Evolutionary conservation across 371 early-diverging fungal species (phyloP).

Genomic region (Actinomortierella ambigua): DNA sequence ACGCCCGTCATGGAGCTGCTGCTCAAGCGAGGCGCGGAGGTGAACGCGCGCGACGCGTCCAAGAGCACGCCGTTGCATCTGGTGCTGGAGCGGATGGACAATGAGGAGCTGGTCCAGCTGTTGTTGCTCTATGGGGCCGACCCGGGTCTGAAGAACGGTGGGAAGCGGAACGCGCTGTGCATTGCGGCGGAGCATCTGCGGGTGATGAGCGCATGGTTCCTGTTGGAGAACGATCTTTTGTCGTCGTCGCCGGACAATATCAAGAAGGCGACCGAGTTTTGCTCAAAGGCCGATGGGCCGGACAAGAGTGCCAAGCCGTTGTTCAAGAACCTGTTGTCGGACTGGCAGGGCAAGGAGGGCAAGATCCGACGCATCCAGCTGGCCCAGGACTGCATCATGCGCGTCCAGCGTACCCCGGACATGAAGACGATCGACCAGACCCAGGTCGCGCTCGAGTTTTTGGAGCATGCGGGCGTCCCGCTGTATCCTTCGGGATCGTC

Average conservation of each 20-base stretch:
- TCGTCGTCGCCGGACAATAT: slow-evolving; percentile 33
- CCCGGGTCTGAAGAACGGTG: slow-evolving; percentile 34
- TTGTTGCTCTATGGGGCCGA: slow-evolving; percentile 42
- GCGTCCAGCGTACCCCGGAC: slow-evolving; percentile 38
- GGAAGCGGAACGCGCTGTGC: slow-evolving; percentile 34
- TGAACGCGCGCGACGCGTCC: slow-evolving; percentile 26
- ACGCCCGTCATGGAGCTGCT: slow-evolving; percentile 38
- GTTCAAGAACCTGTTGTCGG: slow-evolving; percentile 45
- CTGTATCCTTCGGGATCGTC: background rate
- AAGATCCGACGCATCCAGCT: slow-evolving; percentile 35
- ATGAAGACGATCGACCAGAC: slow-evolving; percentile 44
- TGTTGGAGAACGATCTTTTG: slow-evolving; percentile 42
- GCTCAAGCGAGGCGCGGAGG: slow-evolving; percentile 36
- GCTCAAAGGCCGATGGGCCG: slow-evolving; percentile 43
- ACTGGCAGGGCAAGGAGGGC: slow-evolving; percentile 47
- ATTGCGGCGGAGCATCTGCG: slow-evolving; percentile 39
- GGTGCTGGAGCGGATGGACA: slow-evolving; percentile 41
- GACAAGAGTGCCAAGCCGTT: slow-evolving; percentile 43
- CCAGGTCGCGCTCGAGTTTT: slow-evolving; percentile 32
- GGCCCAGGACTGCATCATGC: slow-evolving; percentile 36
- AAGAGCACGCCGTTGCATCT: slow-evolving; percentile 34
- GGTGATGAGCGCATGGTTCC: slow-evolving; percentile 46
- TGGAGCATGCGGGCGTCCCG: slow-evolving; percentile 37
- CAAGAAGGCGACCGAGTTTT: slow-evolving; percentile 41
- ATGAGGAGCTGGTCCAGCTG: slow-evolving; percentile 41